Base-by-base conservation (phyloP, 441 rosid genomes). In the Adansonia gregorii region DNA sequence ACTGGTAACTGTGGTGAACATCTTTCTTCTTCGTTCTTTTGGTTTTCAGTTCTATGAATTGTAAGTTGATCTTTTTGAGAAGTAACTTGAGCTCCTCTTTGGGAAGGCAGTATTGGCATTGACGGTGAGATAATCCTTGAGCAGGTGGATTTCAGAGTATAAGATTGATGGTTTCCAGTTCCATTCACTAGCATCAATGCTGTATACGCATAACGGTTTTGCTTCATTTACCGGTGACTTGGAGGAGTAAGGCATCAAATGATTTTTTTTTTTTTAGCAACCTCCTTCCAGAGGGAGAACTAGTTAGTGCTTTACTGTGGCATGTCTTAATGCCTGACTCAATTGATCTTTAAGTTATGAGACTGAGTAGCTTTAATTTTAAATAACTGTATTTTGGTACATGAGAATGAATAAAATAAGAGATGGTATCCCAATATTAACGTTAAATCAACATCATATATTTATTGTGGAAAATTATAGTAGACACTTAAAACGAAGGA, bases 131-230 rank as follows among this genome's bases (percentile, higher is more conserved):
- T 83, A 68, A 49, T 84, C 63, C 82, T 82, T 89, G 87, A 43
- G 83, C 91, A 95, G 99, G 99, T 95, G 99, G 99, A 84, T 89
- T 69, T 86, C 78, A 52, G 98, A 94, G 90, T 95, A 95, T 87
- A 93, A 87, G 63, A 85, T 94, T 79, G 98, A 95, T 72, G 98
- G 99, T 79, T 94, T 92, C 83, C 97, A 94, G 71, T 95, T 95
- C 84, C 99, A 95, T 86, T 94, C 99, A 24, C 93, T 95, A 75
- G 88, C 97, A 77, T 95, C 98, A 27, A 95, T 94, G 98, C 83
- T 95, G 64, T 95, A 95, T 77, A 92, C 93, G 0, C 97, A 95
- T 87, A 95, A 95, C 74, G 99, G 99, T 73, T 95, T 95, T 87
- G 97, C 97, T 82, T 73, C 95, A 52, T 94, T 94, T 82, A 82